A percentile compares a stretch with the other conserved stretches of the same genome.
These are phyloP conservation scores for Solanum microdontum DNA, from an alignment of 257 asterid species.

Conservation along the genomic window DNA sequence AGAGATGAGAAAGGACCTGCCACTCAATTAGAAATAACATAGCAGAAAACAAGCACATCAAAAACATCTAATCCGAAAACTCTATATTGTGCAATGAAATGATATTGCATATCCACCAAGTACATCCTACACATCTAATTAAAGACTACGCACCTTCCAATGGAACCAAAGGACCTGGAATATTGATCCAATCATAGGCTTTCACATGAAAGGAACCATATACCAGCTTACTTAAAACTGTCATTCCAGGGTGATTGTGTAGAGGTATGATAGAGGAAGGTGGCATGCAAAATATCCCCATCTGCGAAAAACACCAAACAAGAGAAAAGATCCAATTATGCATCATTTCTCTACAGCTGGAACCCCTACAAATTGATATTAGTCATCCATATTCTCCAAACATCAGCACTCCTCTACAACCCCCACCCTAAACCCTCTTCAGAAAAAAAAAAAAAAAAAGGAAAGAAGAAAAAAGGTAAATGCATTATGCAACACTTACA, in stretches of 20 bases:
- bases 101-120: background rate
- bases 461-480: background rate
- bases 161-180: conserved; percentile 62
- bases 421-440: background rate
- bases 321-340: background rate
- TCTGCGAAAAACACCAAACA: conserved; percentile 34
- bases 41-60: background rate
- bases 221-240: conserved; percentile 95
- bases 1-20: background rate
- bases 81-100: background rate
- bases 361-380: background rate
- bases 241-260: conserved; percentile 99
- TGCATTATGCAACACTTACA: conserved; percentile 35
- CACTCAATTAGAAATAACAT: background rate
- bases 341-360: background rate
- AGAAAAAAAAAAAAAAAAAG: background rate
- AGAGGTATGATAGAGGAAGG: conserved; percentile 89
- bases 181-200: conserved; percentile 82
- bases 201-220: conserved; percentile 80
- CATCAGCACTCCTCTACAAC: background rate
- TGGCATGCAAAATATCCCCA: conserved; percentile 98
- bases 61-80: background rate
- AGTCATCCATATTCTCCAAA: conserved; percentile 5
- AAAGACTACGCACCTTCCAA: conserved; percentile 47
- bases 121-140: background rate